A percentile compares a stretch with the other conserved stretches of the same genome.
phyloP scores from a whole-genome alignment of 306 rosid genomes.

The Alnus rubra region DNA sequence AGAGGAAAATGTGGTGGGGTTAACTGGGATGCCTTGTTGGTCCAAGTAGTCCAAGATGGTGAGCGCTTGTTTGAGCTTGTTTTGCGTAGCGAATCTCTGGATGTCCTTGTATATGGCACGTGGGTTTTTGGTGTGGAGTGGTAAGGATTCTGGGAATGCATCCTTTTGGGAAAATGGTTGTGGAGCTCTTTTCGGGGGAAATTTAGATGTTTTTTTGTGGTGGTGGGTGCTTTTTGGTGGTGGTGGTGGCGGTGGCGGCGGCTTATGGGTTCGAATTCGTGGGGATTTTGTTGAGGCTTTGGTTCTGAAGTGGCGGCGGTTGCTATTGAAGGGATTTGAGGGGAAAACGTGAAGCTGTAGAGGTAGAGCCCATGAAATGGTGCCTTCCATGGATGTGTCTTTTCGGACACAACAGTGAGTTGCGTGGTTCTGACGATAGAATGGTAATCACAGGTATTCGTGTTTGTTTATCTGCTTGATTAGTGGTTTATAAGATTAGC shows the following conservation, averaged over 20 bases:
- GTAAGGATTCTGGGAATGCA: conserved; percentile 66
- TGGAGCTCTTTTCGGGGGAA: conserved; percentile 9
- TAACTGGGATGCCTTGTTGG: conserved; percentile 62
- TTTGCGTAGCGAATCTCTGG: conserved; percentile 45
- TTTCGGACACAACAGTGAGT: not conserved
- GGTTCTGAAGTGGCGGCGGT: conserved; percentile 21
- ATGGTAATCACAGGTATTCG: not conserved
- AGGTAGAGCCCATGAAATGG: conserved; percentile 30
- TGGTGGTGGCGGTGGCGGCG: conserved; percentile 5
- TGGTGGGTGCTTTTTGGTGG: not conserved
- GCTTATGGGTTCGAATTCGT: conserved; percentile 1
- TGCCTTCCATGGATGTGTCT: conserved; percentile 39
- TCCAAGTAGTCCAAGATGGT: conserved; percentile 65
- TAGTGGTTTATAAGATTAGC: no score
- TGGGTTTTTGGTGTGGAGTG: conserved; percentile 74
- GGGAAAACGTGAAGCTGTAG: conserved; percentile 38
- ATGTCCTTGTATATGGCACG: conserved; percentile 57
- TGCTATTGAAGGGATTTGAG: conserved; percentile 33
- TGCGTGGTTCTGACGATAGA: not conserved
- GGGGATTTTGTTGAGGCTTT: conserved; percentile 29
- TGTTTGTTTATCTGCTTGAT: not conserved
- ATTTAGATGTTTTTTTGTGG: not conserved
- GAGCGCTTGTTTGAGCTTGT: conserved; percentile 58
- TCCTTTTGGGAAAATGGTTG: conserved; percentile 44
- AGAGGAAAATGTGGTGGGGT: conserved; percentile 65